Conservation (phyloP, 257 asterid species). For the Parsonsia alboflavescens region DNA sequence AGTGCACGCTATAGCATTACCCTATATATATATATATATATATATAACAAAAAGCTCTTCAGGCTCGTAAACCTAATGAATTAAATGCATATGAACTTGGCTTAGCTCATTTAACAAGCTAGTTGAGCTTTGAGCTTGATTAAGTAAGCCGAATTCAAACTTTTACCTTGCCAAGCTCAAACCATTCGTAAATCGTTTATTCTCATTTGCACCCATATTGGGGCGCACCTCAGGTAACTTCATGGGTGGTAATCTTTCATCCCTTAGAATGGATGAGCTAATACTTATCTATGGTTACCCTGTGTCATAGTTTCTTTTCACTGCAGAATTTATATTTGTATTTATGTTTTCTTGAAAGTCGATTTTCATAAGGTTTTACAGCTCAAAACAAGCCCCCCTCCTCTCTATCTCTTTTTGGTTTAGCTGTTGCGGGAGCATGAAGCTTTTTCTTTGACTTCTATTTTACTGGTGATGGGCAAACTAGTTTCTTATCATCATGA, state of each 20-base stretch:
- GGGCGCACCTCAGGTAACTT: not conserved
- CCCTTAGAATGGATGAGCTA: not conserved
- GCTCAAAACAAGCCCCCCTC: not conserved
- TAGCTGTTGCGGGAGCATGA: not conserved
- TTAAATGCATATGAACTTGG: no score
- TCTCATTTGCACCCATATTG: no score
- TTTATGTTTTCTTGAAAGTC: not conserved
- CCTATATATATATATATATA: no score
- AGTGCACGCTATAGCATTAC: no score
- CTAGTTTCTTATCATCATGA: not conserved
- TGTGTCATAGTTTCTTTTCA: not conserved
- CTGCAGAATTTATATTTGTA: not conserved
- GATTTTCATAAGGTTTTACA: not conserved
- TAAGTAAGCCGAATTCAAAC: no score
- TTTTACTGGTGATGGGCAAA: not conserved
- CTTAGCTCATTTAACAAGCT: no score
- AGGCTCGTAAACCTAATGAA: no score
- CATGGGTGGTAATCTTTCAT: not conserved
- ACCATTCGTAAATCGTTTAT: no score
- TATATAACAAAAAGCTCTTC: no score
- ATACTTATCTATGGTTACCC: not conserved
- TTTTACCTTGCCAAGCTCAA: no score
- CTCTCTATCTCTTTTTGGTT: no score
- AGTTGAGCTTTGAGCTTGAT: no score
- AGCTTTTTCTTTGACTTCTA: not conserved